Evolutionary conservation across 345 rosid genomes (phyloP), one percentile per base, ranked within the genome.

Genomic region (Sapria himalayana): DNA sequence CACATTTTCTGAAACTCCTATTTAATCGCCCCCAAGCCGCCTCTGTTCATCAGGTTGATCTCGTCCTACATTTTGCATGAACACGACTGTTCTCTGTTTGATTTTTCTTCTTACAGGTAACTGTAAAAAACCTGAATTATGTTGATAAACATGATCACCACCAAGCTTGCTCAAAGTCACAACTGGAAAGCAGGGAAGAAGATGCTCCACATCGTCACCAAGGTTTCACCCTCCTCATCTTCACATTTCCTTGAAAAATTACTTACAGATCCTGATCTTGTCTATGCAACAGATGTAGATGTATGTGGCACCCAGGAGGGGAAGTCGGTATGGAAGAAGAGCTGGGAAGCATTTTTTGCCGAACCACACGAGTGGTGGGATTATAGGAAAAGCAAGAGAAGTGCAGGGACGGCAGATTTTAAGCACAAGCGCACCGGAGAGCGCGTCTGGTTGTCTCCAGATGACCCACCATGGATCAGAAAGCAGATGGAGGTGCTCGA

Each of bases 91-190:
- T 3, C 25, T 4, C 10, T 10, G 29, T 38, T 38, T n/a, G 8
- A 16, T 22, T 37, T 52, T 7, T 58, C 12, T 36, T 44, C 46
- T n/a, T 53, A 53, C 52, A 78, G 97, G 65, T 82, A 41, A 57
- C 11, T 10, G 92, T 63, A 7, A 59, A 40, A 25, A 85, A 81
- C 32, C 43, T 76, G 51, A 58, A 56, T 43, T 70, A 56, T 46
- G 77, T 64, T 32, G 41, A 52, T 12, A 71, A 54, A 47, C 50
- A 22, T 38, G 57, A 61, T 41, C 46, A 41, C 11, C 43, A 27
- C 17, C 31, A 48, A 8, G 17, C 40, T 15, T 44, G 20, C 25
- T 52, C 16, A 25, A 48, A 50, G 31, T 19, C 15, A 52, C 53
- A 51, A 57, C 21, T 16, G 47, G 9, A 17, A 47, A 29, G 33